Evolutionary conservation across 169 alveolate genomes (phyloP), one percentile per base, ranked within the genome.

Genomic region (Cryptosporidium bovis): DNA sequence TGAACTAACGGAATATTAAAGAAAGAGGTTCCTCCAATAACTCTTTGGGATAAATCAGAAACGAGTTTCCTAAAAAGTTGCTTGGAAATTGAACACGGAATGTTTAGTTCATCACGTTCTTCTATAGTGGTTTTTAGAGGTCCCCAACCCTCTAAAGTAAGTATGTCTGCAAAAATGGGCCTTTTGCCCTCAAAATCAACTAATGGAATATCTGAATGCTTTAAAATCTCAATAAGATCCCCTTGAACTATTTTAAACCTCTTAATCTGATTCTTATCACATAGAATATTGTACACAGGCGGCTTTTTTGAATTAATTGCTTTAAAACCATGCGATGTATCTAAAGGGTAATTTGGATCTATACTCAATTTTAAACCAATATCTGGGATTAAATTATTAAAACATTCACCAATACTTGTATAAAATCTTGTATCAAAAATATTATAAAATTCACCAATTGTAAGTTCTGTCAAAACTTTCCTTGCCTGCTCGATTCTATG

Each of bases 21-120:
- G 48, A 31, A 77, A 36, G 87, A 77, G 29, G 87, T 60, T n/a
- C 87, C 87, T 13, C 87, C 87, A n/a, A 40, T 60, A 16, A 40
- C 87, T 60, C 87, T 77, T 34, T 77, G 87, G 2, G 87, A 77
- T 10, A 77, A 58, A 13, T 77, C 87, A 3, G 87, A 77, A 44
- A 77, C 65, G 6, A 77, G 3, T 16, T 13, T 77, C 36, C 87
- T 77, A 62, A 77, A 77, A 12, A 77, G 60, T 36, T 77, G 87
- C 27, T 77, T 77, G 13, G 87, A 51, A 12, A 77, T 77, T 15
- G 87, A 60, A 18, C 87, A 77, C 15, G 87, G 87, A 40, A 77
- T 77, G 64, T 60, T 56, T 8, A 60, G 48, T 18, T 60, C 69
- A 10, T 77, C 71, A 7, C 48, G 31, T 18, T 77, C 87, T 15